Conservation (phyloP, 2,329 filamentous ascomycete genomes). For the Colletotrichum sublineola region DNA sequence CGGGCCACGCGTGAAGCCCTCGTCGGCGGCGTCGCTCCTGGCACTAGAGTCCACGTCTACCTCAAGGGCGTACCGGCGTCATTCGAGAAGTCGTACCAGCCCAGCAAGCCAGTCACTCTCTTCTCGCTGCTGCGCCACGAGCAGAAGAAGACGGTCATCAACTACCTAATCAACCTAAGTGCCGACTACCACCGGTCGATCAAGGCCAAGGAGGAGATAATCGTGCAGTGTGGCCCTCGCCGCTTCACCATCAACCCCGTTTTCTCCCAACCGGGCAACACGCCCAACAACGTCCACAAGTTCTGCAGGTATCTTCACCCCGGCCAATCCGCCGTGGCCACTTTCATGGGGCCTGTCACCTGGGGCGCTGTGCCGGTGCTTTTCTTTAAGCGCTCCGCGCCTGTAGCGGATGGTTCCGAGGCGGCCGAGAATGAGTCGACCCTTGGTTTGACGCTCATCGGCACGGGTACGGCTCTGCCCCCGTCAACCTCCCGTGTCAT, state of each 20-base stretch:
- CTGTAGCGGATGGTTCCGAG: conserved; percentile 53
- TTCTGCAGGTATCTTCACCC: conserved; percentile 93
- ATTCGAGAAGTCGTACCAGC: conserved; percentile 61
- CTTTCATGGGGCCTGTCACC: conserved; percentile 89
- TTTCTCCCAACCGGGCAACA: conserved; percentile 90
- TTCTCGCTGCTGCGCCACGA: conserved; percentile 94
- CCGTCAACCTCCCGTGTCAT: conserved; percentile 84
- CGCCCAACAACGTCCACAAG: conserved; percentile 97
- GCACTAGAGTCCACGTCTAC: conserved; percentile 85
- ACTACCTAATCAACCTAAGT: conserved; percentile 89
- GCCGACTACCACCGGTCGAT: conserved; percentile 81
- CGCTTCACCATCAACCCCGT: conserved; percentile 90
- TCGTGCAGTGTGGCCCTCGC: conserved; percentile 91
- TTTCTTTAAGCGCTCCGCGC: conserved; percentile 79
- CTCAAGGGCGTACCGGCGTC: conserved; percentile 67
- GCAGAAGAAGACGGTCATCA: conserved; percentile 91
- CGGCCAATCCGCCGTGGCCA: conserved; percentile 88
- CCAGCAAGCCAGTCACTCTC: conserved; percentile 74
- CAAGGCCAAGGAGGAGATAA: conserved; percentile 91
- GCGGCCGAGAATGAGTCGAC: conserved; percentile 57
- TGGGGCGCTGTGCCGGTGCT: conserved; percentile 94
- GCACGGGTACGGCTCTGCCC: conserved; percentile 87
- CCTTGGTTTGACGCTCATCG: conserved; percentile 79
- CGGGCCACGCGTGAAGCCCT: conserved; percentile 84
- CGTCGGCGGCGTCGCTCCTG: conserved; percentile 87